Conservation (phyloP, 768 basidiomycete genomes). For the Xerocomellus chrysenteron region DNA sequence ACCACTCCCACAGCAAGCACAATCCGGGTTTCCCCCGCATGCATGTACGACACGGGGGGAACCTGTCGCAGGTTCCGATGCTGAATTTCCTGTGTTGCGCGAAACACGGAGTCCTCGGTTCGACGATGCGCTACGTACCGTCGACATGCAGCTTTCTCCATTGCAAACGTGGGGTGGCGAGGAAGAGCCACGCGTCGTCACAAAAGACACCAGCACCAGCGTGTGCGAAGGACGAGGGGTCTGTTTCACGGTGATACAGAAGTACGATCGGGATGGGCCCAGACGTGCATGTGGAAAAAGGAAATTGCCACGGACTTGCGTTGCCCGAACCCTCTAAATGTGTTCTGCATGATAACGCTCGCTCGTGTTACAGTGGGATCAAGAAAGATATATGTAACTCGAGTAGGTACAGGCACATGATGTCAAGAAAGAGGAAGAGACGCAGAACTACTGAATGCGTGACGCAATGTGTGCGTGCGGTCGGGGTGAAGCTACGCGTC, state of each 20-base stretch:
- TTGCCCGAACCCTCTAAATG: too few species aligned
- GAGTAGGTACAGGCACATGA: too few species aligned
- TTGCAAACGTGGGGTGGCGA: conserved; percentile 12
- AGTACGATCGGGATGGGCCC: conserved; percentile 25
- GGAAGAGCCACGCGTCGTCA: conserved; percentile 39
- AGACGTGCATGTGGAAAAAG: not conserved
- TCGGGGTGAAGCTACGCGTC: too few species aligned
- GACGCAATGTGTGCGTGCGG: too few species aligned
- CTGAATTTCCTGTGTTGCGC: not conserved
- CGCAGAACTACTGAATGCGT: too few species aligned
- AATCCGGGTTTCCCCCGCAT: conserved; percentile 24
- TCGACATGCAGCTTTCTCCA: conserved; percentile 28
- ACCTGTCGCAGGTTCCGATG: conserved; percentile 44
- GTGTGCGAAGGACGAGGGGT: conserved; percentile 21
- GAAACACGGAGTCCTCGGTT: too few species aligned
- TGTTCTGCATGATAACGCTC: too few species aligned
- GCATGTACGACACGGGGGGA: conserved; percentile 33
- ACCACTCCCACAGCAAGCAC: conserved; percentile 42
- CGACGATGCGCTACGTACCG: not conserved
- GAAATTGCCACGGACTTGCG: too few species aligned
- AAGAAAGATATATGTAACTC: too few species aligned
- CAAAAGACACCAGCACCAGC: conserved; percentile 43
- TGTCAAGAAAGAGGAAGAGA: too few species aligned
- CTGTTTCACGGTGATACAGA: conserved; percentile 38
- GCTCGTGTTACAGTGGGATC: too few species aligned